Percentiles rank a stretch among this genome's conserved stretches.
phyloP scores from a whole-genome alignment of 495 filamentous ascomycete species.

The Tricharina praecox region DNA sequence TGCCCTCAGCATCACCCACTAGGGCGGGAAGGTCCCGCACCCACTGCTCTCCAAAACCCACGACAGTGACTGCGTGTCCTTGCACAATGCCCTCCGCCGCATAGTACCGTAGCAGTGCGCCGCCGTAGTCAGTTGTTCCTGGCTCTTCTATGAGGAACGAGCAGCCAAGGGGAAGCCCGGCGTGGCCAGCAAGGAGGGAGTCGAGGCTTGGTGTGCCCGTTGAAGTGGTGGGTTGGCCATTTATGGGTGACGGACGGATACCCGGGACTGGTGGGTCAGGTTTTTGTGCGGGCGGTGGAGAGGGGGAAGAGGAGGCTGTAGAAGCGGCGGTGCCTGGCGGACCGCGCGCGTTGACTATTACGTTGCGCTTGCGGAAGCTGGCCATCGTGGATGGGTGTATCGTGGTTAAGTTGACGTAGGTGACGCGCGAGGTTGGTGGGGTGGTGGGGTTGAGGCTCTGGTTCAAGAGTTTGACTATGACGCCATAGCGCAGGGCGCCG shows the following conservation, averaged over 20 bases:
- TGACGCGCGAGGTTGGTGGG: too few relatives aligned
- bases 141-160: slow-evolving; percentile 74
- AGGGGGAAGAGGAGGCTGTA: slow-evolving; percentile 15
- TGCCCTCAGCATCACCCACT: slow-evolving; percentile 31
- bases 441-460: too few relatives aligned
- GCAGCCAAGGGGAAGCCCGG: slow-evolving; percentile 70
- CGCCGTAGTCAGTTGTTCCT: slow-evolving; percentile 87
- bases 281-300: slow-evolving; percentile 26
- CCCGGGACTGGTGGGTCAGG: slow-evolving; percentile 40
- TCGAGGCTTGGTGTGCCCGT: slow-evolving; percentile 79
- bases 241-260: slow-evolving; percentile 70
- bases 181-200: slow-evolving; percentile 67
- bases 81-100: slow-evolving; percentile 88
- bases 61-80: slow-evolving; percentile 70
- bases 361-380: slow-evolving; percentile 81
- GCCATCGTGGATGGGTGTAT: too few relatives aligned
- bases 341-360: slow-evolving; percentile 41
- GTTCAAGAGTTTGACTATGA: too few relatives aligned
- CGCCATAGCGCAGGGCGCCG: too few relatives aligned
- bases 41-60: slow-evolving; percentile 68
- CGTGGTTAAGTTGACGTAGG: too few relatives aligned
- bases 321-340: slow-evolving; percentile 18
- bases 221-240: slow-evolving; percentile 76
- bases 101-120: slow-evolving; percentile 69
- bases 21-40: slow-evolving; percentile 59